Evolutionary conservation across 2,329 filamentous ascomycete species (phyloP).

Genomic region (Colletotrichum abscissum): DNA sequence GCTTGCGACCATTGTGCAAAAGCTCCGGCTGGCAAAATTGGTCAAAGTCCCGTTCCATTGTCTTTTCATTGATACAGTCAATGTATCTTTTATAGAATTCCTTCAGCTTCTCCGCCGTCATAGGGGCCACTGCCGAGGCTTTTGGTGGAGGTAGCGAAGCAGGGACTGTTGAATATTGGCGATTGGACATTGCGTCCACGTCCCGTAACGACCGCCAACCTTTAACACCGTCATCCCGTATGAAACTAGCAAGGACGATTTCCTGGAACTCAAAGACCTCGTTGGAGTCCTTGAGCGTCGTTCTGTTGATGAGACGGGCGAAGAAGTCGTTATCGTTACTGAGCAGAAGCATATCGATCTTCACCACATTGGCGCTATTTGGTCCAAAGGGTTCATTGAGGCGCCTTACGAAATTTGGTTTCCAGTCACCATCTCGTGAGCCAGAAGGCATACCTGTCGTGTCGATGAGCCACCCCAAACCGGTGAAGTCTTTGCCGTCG

Average conservation of each 20-base stretch:
- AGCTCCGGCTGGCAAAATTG: conserved; percentile 42
- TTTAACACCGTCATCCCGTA: too few species aligned
- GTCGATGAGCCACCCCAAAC: too few species aligned
- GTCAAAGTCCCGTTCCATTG: conserved; percentile 40
- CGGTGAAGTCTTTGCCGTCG: too few species aligned
- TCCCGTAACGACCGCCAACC: too few species aligned
- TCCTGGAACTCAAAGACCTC: neutral
- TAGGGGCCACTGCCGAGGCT: too few species aligned
- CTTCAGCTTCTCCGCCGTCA: too few species aligned
- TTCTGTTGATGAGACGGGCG: conserved; percentile 3
- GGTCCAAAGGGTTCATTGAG: neutral
- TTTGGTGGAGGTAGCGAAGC: too few species aligned
- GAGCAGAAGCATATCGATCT: neutral
- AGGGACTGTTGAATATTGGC: too few species aligned
- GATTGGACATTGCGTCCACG: neutral
- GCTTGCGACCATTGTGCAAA: conserved; percentile 42
- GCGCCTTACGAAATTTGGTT: too few species aligned
- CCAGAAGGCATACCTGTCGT: too few species aligned
- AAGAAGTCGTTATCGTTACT: too few species aligned
- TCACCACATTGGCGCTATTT: neutral
- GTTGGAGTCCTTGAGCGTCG: neutral
- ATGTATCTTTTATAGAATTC: conserved; percentile 44
- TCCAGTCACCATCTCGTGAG: too few species aligned
- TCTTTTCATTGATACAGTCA: conserved; percentile 44
- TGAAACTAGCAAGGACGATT: conserved; percentile 12